Conservation (phyloP, 2,329 filamentous ascomycete genomes). For the Calonectria montana region DNA sequence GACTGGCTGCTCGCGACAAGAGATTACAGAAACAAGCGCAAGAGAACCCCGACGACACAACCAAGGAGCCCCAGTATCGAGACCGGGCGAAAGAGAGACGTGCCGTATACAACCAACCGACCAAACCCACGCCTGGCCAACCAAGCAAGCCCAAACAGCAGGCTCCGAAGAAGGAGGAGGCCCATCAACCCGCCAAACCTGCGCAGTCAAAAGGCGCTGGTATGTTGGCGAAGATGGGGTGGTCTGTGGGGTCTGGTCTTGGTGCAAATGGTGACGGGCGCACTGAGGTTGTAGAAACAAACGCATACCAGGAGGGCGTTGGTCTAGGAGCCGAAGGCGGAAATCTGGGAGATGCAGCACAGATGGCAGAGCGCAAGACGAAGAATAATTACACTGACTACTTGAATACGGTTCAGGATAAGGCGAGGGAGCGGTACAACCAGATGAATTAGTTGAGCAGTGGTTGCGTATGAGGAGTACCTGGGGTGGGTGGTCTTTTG, state of each 20-base stretch:
- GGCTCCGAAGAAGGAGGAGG: conserved; percentile 33
- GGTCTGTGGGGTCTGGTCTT: conserved; percentile 73
- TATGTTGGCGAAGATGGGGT: conserved; percentile 79
- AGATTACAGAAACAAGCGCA: conserved; percentile 46
- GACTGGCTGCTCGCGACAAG: conserved; percentile 54
- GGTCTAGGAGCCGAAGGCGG: conserved; percentile 76
- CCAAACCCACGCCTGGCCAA: conserved; percentile 56
- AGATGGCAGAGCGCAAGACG: conserved; percentile 72
- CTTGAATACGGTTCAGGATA: conserved; percentile 72
- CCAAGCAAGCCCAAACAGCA: conserved; percentile 50
- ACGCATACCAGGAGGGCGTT: conserved; percentile 75
- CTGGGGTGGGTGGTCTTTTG: not conserved
- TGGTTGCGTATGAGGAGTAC: not conserved
- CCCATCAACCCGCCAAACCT: conserved; percentile 41
- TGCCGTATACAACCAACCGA: conserved; percentile 70
- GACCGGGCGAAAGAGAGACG: conserved; percentile 77
- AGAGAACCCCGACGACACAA: conserved; percentile 36
- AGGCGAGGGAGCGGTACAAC: conserved; percentile 74
- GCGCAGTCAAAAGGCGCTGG: conserved; percentile 71
- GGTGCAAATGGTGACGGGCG: conserved; percentile 72
- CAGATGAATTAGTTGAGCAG: conserved; percentile 52
- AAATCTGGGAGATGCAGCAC: conserved; percentile 75
- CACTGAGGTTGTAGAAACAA: conserved; percentile 72
- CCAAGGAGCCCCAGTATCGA: conserved; percentile 60
- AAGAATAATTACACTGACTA: conserved; percentile 71